A percentile compares a stretch with the other conserved stretches of the same genome.
These are phyloP conservation scores for Aspergillus ruber DNA, from an alignment of 2,329 filamentous ascomycete species.

Conservation along the genomic window DNA sequence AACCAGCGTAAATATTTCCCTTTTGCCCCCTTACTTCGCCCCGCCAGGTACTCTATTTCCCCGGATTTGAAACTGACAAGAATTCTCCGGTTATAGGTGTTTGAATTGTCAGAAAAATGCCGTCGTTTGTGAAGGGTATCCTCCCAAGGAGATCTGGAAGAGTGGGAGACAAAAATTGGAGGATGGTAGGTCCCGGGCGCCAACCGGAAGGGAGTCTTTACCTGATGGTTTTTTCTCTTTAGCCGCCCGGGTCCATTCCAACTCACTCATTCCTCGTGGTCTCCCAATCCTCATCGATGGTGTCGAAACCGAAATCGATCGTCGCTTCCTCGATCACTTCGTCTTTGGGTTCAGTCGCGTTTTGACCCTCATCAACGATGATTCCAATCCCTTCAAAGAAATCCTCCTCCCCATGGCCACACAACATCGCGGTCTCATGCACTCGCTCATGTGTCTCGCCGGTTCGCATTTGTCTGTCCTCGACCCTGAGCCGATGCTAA, in stretches of 20 bases:
- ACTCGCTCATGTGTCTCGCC: conserved; percentile 77
- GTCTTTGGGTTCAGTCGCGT: conserved; percentile 71
- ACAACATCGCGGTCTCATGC: conserved; percentile 76
- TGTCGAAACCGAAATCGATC: conserved; percentile 72
- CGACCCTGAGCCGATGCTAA: conserved; percentile 45
- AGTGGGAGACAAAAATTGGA: conserved; percentile 72
- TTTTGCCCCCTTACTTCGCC: conserved; percentile 22
- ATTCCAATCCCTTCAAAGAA: conserved; percentile 78
- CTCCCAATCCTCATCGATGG: conserved; percentile 65
- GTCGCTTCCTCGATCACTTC: conserved; percentile 77
- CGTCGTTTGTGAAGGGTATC: conserved; percentile 84
- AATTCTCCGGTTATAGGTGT: conserved; percentile 14
- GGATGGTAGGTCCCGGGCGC: conserved; percentile 43
- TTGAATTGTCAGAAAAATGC: conserved; percentile 91
- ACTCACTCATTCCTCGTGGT: conserved; percentile 32
- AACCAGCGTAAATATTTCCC: conserved; percentile 35
- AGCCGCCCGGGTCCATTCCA: conserved; percentile 26
- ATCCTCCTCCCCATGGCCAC: conserved; percentile 77
- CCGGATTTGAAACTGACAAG: conserved; percentile 1
- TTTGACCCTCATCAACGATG: conserved; percentile 73
- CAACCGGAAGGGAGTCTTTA: background rate
- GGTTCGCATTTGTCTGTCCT: conserved; percentile 63
- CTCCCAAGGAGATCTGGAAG: conserved; percentile 79
- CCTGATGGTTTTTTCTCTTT: conserved; percentile 5
- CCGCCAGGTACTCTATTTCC: background rate